Conservation (phyloP, 179 eudicot species). For the Carnegiea gigantea region DNA sequence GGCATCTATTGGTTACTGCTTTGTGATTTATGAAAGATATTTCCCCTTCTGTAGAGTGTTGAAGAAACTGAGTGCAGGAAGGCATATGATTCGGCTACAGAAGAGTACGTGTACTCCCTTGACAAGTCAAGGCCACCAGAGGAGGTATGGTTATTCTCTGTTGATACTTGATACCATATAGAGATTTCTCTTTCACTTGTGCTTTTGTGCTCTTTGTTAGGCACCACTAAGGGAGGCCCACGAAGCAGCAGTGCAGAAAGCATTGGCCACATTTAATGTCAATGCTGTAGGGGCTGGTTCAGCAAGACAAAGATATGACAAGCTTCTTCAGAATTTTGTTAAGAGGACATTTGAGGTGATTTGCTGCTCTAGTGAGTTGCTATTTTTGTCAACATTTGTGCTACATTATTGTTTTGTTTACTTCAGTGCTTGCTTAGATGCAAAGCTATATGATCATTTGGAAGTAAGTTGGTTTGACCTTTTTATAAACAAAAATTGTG, state of each 20-base stretch:
- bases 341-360: conserved; percentile 89
- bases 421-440: background rate
- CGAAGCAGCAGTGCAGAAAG: conserved; percentile 78
- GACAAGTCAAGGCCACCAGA: conserved; percentile 85
- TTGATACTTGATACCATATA: background rate
- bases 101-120: conserved; percentile 70
- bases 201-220: conserved; percentile 39
- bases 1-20: background rate
- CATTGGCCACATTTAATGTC: conserved; percentile 55
- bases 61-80: conserved; percentile 97
- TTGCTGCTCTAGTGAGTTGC: background rate
- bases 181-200: conserved; percentile 8
- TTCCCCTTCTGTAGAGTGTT: conserved; percentile 60
- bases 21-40: conserved; percentile 7
- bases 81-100: conserved; percentile 81
- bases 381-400: background rate
- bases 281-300: conserved; percentile 87
- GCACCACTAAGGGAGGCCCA: conserved; percentile 84
- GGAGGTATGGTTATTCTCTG: conserved; percentile 58
- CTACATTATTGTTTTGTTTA: background rate
- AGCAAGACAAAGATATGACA: conserved; percentile 75
- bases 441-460: background rate
- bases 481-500: background rate
- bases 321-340: conserved; percentile 60
- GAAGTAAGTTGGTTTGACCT: background rate